Conservation (phyloP, 805 yeast species). For the Teunomyces cretensis region DNA sequence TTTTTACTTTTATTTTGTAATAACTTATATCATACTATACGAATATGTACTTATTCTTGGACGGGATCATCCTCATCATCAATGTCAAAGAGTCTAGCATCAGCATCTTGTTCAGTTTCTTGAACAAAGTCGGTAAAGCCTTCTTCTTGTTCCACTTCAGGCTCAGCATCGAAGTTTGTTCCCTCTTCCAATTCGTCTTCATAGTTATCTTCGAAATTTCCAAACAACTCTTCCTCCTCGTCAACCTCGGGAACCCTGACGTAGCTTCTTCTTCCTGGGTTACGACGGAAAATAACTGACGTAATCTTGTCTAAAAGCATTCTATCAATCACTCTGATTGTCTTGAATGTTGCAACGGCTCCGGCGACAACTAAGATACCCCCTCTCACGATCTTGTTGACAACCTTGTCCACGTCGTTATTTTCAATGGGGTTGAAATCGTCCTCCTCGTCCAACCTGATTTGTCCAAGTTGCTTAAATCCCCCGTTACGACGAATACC, state of each 20-base stretch:
- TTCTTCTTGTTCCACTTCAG: slow-evolving; percentile 16
- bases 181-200: slow-evolving; percentile 39
- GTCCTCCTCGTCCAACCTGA: slow-evolving; percentile 75
- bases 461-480: slow-evolving; percentile 76
- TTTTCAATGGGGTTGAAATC: slow-evolving; percentile 60
- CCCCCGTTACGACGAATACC: slow-evolving; percentile 82
- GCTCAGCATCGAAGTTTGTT: slow-evolving; percentile 17
- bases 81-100: slow-evolving; percentile 30
- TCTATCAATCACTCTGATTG: slow-evolving; percentile 33
- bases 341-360: slow-evolving; percentile 31
- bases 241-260: slow-evolving; percentile 41
- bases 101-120: slow-evolving; percentile 14
- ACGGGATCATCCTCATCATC: slow-evolving; percentile 15
- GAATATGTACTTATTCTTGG: slow-evolving; percentile 1
- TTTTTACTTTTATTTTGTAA: background rate
- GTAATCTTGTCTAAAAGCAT: slow-evolving; percentile 31
- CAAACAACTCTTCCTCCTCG: slow-evolving; percentile 42
- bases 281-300: slow-evolving; percentile 31
- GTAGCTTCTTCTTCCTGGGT: slow-evolving; percentile 40
- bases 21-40: slow-evolving; percentile 2
- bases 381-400: slow-evolving; percentile 57
- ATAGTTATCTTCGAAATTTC: slow-evolving; percentile 38
- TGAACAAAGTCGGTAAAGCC: background rate
- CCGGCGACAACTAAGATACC: slow-evolving; percentile 52
- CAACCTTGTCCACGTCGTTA: slow-evolving; percentile 56